phyloP scores from a whole-genome alignment of 2,329 filamentous ascomycete species.

The Aspergillus sp. region DNA sequence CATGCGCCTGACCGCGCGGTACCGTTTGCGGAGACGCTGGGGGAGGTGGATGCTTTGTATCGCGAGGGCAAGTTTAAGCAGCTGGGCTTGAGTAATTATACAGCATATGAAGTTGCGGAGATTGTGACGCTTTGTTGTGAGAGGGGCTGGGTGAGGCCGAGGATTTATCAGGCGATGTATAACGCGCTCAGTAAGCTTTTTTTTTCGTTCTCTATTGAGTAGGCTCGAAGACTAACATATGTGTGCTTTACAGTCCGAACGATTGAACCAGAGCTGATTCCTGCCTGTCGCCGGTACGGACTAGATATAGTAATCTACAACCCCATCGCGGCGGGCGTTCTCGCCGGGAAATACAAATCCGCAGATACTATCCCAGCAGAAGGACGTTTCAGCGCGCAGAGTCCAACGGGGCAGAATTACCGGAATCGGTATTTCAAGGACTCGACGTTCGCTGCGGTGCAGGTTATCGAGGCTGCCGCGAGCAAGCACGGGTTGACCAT shows the following conservation, averaged over 20 bases:
- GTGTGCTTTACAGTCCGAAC: background rate
- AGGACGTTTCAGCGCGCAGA: slow-evolving; percentile 3
- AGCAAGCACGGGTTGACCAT: slow-evolving; percentile 4
- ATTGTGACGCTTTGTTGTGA: slow-evolving; percentile 3
- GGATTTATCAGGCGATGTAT: slow-evolving; percentile 6
- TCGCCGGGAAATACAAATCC: slow-evolving; percentile 5
- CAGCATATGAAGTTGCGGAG: slow-evolving; percentile 7
- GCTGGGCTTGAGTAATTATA: slow-evolving; percentile 8
- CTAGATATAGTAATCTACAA: slow-evolving; percentile 11
- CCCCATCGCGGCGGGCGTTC: slow-evolving; percentile 9
- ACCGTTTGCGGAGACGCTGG: slow-evolving; percentile 5
- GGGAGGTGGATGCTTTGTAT: slow-evolving; percentile 1
- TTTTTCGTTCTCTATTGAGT: too few relatives aligned
- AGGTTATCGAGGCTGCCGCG: slow-evolving; percentile 1
- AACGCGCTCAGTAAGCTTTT: slow-evolving; percentile 1
- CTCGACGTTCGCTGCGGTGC: slow-evolving; percentile 2
- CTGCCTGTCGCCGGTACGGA: slow-evolving; percentile 10
- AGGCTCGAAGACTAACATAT: background rate
- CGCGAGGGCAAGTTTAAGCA: slow-evolving; percentile 6
- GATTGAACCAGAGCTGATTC: slow-evolving; percentile 9
- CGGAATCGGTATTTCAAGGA: slow-evolving; percentile 9
- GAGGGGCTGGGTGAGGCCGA: slow-evolving; percentile 6
- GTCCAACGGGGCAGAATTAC: background rate
- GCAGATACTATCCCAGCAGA: background rate
- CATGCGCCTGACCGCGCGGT: slow-evolving; percentile 7